These are phyloP conservation scores for Mortierella sp. DNA, from an alignment of 371 early-diverging fungal genomes.

Conservation along the genomic window DNA sequence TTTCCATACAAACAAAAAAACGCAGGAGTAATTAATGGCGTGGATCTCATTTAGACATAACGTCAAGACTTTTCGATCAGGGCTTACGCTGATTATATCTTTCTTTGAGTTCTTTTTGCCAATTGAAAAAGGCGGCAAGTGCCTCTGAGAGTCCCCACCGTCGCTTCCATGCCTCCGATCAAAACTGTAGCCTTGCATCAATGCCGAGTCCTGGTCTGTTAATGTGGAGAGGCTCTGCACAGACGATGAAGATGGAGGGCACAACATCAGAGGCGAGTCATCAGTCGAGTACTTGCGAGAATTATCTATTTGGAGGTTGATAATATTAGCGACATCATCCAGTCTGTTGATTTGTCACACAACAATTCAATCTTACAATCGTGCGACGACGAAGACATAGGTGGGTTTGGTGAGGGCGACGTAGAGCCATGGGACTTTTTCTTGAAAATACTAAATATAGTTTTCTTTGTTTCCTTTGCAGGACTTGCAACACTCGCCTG, in stretches of 20 bases:
- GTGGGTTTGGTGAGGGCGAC: conserved; percentile 9
- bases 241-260: conserved; percentile 26
- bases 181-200: conserved; percentile 8
- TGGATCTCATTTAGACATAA: background rate
- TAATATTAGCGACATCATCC: no score
- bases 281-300: conserved; percentile 46
- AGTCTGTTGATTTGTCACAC: background rate
- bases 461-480: conserved; percentile 48
- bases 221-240: conserved; percentile 19
- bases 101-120: conserved; percentile 34
- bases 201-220: conserved; percentile 19
- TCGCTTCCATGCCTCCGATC: conserved; percentile 39
- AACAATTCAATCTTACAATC: conserved; percentile 20
- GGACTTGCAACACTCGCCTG: conserved; percentile 25
- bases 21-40: background rate
- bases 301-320: background rate
- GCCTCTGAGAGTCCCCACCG: conserved; percentile 33
- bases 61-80: background rate
- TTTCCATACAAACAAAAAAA: background rate
- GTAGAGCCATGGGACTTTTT: conserved; percentile 26
- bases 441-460: conserved; percentile 35
- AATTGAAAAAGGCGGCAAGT: conserved; percentile 25
- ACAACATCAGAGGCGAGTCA: conserved; percentile 19
- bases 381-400: conserved; percentile 1
- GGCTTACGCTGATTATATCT: conserved; percentile 17